Conservation (phyloP, 1,284 basidiomycete species). For the Ustilago vetiveriae region DNA sequence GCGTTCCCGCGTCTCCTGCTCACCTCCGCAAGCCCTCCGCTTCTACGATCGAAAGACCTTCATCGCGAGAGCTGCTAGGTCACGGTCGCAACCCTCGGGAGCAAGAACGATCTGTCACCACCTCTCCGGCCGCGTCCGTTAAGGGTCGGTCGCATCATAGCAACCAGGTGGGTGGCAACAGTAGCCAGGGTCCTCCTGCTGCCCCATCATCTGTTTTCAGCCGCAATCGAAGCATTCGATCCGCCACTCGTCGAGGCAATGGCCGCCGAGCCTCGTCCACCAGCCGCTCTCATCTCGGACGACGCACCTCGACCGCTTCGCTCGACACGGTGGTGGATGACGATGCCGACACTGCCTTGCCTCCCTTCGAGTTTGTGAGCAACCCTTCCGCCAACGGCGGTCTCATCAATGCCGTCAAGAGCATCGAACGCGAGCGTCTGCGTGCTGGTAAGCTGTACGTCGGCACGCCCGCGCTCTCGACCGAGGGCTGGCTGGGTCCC, state of each 20-base stretch:
- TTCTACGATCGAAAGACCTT: conserved; percentile 25
- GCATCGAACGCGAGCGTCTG: conserved; percentile 52
- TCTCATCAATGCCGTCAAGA: conserved; percentile 64
- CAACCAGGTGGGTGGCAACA: conserved; percentile 5
- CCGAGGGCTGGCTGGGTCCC: conserved; percentile 56
- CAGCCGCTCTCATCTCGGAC: conserved; percentile 28
- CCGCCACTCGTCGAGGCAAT: conserved; percentile 14
- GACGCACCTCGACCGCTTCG: conserved; percentile 45
- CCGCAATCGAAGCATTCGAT: conserved; percentile 37
- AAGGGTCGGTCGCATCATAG: conserved; percentile 23
- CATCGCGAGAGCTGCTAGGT: conserved; percentile 41
- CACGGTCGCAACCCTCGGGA: conserved; percentile 25
- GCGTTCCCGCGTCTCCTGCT: conserved; percentile 16
- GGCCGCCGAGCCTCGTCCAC: conserved; percentile 37
- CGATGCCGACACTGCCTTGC: conserved; percentile 20
- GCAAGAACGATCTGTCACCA: conserved; percentile 19
- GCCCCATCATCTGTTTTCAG: conserved; percentile 46
- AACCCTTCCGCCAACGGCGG: conserved; percentile 66
- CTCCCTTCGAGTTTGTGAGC: conserved; percentile 58
- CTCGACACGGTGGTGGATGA: conserved; percentile 42
- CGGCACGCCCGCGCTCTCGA: conserved; percentile 60
- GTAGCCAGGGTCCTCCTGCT: conserved; percentile 33
- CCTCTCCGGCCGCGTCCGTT: conserved; percentile 34
- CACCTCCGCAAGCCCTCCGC: conserved; percentile 10
- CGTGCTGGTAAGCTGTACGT: conserved; percentile 60